phyloP scores from a whole-genome alignment of 306 rosid species.

The Oxytropis ochrocephala region DNA sequence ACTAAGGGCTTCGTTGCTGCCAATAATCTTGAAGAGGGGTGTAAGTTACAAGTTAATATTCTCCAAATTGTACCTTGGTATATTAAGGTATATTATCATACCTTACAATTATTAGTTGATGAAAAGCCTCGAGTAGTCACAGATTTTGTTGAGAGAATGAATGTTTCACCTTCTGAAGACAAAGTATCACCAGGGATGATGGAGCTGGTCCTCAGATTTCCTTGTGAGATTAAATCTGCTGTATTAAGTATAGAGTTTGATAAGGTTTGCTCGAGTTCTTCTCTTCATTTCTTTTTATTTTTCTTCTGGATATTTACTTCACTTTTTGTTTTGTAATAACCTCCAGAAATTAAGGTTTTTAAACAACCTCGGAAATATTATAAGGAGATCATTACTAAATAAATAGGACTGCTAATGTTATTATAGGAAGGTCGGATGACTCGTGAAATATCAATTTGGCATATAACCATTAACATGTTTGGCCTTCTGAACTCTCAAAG shows the following conservation, averaged over 20 bases:
- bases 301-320: neutral
- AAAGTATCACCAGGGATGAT: constrained; percentile 79
- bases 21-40: constrained; percentile 36
- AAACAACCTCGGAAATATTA: neutral
- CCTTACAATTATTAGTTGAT: constrained; percentile 60
- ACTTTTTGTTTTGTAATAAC: neutral
- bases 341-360: neutral
- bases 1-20: constrained; percentile 28
- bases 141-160: constrained; percentile 62
- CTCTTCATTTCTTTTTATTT: neutral
- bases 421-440: neutral
- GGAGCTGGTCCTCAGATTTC: constrained; percentile 76
- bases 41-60: constrained; percentile 64
- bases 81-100: constrained; percentile 83
- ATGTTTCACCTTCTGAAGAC: constrained; percentile 89
- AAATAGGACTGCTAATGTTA: constrained; percentile 2
- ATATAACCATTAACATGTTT: neutral
- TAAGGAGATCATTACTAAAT: neutral
- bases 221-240: constrained; percentile 78
- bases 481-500: neutral
- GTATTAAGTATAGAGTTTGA: constrained; percentile 68
- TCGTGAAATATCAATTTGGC: neutral
- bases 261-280: constrained; percentile 46
- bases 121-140: constrained; percentile 40
- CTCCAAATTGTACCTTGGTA: constrained; percentile 99